A percentile compares a stretch with the other conserved stretches of the same genome.
These are phyloP conservation scores for Acanthamoeba royreba DNA, from an alignment of 208 protist genomes.

Conservation along the genomic window DNA sequence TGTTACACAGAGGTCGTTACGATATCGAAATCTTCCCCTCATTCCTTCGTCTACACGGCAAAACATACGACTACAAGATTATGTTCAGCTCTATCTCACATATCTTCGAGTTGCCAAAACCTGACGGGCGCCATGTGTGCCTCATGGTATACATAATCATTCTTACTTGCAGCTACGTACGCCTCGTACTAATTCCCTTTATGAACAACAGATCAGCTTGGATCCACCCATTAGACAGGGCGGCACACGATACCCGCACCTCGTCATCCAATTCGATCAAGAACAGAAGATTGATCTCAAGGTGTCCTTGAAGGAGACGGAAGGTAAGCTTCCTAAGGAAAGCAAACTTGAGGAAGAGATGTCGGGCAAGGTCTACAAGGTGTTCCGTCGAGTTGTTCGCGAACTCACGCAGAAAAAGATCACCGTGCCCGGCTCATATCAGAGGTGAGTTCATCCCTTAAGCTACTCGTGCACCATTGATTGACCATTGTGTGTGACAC, in stretches of 20 bases:
- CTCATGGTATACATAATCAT: conserved; percentile 45
- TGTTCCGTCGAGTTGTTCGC: conserved; percentile 49
- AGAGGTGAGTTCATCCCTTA: neutral
- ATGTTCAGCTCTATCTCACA: conserved; percentile 57
- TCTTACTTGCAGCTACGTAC: neutral
- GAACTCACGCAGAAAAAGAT: conserved; percentile 53
- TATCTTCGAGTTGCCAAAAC: conserved; percentile 60
- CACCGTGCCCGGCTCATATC: conserved; percentile 8
- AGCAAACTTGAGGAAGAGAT: conserved; percentile 57
- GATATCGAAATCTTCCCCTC: conserved; percentile 71
- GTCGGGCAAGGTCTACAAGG: neutral
- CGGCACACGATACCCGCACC: conserved; percentile 63
- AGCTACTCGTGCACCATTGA: neutral
- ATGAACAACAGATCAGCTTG: conserved; percentile 41
- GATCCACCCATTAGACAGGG: conserved; percentile 72
- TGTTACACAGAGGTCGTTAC: conserved; percentile 62
- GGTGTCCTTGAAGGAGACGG: conserved; percentile 49
- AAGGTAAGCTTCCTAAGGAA: conserved; percentile 2
- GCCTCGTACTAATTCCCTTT: neutral
- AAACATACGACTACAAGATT: conserved; percentile 75
- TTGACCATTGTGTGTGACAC: neutral
- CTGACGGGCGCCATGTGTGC: conserved; percentile 57
- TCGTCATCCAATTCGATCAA: conserved; percentile 65
- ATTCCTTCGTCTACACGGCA: conserved; percentile 71
- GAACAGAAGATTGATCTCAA: conserved; percentile 27